phyloP scores from a whole-genome alignment of 1,284 basidiomycete species.

The Cutaneotrichosporon cutaneum region DNA sequence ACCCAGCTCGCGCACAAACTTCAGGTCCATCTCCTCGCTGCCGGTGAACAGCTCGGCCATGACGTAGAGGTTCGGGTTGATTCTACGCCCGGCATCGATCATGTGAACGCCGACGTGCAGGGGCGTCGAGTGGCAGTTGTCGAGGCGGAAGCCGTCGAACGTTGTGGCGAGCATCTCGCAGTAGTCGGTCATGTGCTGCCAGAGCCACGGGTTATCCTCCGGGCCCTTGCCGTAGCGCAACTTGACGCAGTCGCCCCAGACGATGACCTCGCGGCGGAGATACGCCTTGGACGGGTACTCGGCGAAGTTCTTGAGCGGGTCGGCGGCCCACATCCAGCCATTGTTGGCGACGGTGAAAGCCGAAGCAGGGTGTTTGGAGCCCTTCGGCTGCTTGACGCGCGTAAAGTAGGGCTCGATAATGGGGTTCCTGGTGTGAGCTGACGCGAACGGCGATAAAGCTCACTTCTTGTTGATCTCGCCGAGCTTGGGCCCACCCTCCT shows the following conservation, averaged over 20 bases:
- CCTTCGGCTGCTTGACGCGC: slow-evolving; percentile 61
- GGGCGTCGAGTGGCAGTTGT: slow-evolving; percentile 98
- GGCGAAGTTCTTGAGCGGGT: slow-evolving; percentile 93
- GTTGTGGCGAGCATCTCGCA: slow-evolving; percentile 72
- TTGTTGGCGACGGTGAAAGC: slow-evolving; percentile 89
- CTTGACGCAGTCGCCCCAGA: slow-evolving; percentile 98
- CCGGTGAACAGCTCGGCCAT: slow-evolving; percentile 98
- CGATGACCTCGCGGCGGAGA: slow-evolving; percentile 91
- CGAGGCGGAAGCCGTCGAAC: slow-evolving; percentile 94
- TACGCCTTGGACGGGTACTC: slow-evolving; percentile 94
- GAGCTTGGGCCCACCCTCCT: slow-evolving; percentile 76
- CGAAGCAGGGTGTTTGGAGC: slow-evolving; percentile 63
- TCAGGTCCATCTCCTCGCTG: slow-evolving; percentile 84
- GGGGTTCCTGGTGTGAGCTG: slow-evolving; percentile 60
- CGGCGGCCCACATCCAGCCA: slow-evolving; percentile 97
- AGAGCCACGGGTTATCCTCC: slow-evolving; percentile 87
- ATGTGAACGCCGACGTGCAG: slow-evolving; percentile 87
- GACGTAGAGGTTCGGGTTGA: slow-evolving; percentile 89
- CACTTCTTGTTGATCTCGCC: slow-evolving; percentile 75
- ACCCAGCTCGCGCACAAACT: slow-evolving; percentile 85
- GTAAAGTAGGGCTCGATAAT: slow-evolving; percentile 89
- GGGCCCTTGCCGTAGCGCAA: slow-evolving; percentile 81
- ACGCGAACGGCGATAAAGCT: slow-evolving; percentile 37
- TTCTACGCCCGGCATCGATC: slow-evolving; percentile 83
- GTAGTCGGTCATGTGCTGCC: slow-evolving; percentile 89